Evolutionary conservation across 139 green algal genomes (phyloP).

Genomic region (Picochlorum sp.): DNA sequence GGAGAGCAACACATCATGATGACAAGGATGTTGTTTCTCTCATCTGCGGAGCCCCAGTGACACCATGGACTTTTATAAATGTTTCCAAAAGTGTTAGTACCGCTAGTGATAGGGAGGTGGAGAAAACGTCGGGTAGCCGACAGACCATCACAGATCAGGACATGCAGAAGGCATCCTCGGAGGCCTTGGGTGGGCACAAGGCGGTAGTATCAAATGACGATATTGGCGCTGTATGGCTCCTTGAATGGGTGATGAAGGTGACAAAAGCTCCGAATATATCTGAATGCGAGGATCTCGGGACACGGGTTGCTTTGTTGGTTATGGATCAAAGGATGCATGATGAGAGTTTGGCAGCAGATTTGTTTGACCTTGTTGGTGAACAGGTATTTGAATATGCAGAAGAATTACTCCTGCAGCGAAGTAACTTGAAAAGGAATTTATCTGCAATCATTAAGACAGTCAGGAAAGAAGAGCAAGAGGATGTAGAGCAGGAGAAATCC

Average conservation of each 20-base stretch:
- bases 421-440: slow-evolving; percentile 23
- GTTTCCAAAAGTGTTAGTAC: too few relatives aligned
- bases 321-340: slow-evolving; percentile 9
- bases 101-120: too few relatives aligned
- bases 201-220: slow-evolving; percentile 5
- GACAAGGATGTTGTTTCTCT: too few relatives aligned
- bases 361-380: slow-evolving; percentile 78
- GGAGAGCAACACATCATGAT: too few relatives aligned
- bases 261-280: too few relatives aligned
- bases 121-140: too few relatives aligned
- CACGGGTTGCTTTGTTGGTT: slow-evolving; percentile 18
- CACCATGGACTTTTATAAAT: too few relatives aligned
- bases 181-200: slow-evolving; percentile 20
- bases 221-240: slow-evolving; percentile 1
- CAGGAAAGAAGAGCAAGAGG: slow-evolving; percentile 20
- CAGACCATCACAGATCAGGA: slow-evolving; percentile 4
- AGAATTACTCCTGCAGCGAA: slow-evolving; percentile 25
- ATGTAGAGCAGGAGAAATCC: slow-evolving; percentile 6
- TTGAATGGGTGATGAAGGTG: slow-evolving; percentile 15
- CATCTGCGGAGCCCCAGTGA: too few relatives aligned
- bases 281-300: slow-evolving; percentile 5
- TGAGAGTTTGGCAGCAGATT: slow-evolving; percentile 55
- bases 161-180: slow-evolving; percentile 11
- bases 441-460: slow-evolving; percentile 14
- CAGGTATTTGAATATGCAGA: slow-evolving; percentile 58